phyloP scores from a whole-genome alignment of 1,284 basidiomycete genomes.

The Leucoagaricus sp. region DNA sequence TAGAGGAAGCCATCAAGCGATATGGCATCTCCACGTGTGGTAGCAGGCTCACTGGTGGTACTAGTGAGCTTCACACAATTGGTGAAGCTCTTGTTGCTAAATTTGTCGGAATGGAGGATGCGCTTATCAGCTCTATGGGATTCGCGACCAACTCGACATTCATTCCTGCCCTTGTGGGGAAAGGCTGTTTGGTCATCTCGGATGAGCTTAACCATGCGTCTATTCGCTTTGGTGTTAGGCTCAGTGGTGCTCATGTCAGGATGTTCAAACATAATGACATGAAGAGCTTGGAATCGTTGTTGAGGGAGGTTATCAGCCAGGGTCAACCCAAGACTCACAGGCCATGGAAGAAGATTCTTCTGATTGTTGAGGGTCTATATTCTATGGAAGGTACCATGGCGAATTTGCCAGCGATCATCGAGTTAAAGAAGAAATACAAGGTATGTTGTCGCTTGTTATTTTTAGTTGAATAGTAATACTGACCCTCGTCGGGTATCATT shows the following conservation, averaged over 20 bases:
- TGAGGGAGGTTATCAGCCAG: conserved; percentile 94
- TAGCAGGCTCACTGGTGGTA: conserved; percentile 81
- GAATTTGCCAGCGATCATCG: conserved; percentile 82
- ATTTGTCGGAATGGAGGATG: conserved; percentile 89
- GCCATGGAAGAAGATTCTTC: conserved; percentile 98
- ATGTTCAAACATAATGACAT: conserved; percentile 99
- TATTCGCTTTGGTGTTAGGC: conserved; percentile 90
- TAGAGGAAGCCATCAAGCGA: conserved; percentile 76
- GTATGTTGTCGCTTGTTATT: too few relatives aligned
- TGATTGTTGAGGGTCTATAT: conserved; percentile 96
- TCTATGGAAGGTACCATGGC: conserved; percentile 98
- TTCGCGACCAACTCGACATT: conserved; percentile 98
- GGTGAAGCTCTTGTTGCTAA: conserved; percentile 88
- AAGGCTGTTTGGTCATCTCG: conserved; percentile 94
- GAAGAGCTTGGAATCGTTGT: conserved; percentile 76
- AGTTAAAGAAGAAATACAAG: conserved; percentile 96
- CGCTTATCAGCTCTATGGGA: conserved; percentile 93
- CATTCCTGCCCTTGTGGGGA: conserved; percentile 89
- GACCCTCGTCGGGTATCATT: conserved; percentile 14
- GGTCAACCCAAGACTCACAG: conserved; percentile 97
- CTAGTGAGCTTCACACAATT: conserved; percentile 81
- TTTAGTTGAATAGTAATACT: background rate
- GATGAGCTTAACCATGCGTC: conserved; percentile 98
- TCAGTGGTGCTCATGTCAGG: conserved; percentile 88
- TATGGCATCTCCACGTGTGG: conserved; percentile 85